phyloP scores from a whole-genome alignment of 768 basidiomycete species.

The Tremella fuciformis region DNA sequence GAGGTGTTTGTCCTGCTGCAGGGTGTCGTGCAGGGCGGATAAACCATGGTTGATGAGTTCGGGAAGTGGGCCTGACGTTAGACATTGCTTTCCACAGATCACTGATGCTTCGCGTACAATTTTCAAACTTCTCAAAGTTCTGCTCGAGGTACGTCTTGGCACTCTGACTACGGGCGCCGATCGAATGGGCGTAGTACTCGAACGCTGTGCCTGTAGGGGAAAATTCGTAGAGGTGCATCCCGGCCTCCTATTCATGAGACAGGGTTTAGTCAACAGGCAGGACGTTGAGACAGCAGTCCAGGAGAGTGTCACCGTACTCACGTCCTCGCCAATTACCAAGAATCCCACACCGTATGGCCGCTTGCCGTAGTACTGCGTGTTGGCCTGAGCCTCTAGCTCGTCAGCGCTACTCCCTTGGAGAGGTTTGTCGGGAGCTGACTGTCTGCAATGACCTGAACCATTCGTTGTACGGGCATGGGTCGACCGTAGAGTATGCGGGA shows the following conservation, averaged over 20 bases:
- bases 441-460: constrained; percentile 90
- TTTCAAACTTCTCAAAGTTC: constrained; percentile 79
- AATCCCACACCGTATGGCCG: constrained; percentile 98
- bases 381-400: constrained; percentile 63
- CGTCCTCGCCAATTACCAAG: constrained; percentile 91
- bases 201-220: constrained; percentile 95
- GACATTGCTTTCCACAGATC: not conserved
- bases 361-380: constrained; percentile 96
- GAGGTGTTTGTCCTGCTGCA: constrained; percentile 97
- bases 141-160: constrained; percentile 98
- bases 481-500: constrained; percentile 94
- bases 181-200: constrained; percentile 97
- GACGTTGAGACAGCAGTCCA: not conserved
- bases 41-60: constrained; percentile 89
- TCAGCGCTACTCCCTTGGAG: not conserved
- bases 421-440: constrained; percentile 61
- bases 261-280: not conserved
- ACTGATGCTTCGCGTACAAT: constrained; percentile 63
- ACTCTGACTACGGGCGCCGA: constrained; percentile 95
- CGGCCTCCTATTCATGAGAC: constrained; percentile 61
- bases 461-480: constrained; percentile 86
- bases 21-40: constrained; percentile 89
- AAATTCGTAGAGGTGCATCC: constrained; percentile 97
- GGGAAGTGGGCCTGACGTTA: constrained; percentile 70
- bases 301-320: constrained; percentile 28